Percentiles rank a stretch among this genome's conserved stretches.
Evolutionary conservation across 2,329 filamentous ascomycete species (phyloP).

Genomic region (Claviceps spartinae): DNA sequence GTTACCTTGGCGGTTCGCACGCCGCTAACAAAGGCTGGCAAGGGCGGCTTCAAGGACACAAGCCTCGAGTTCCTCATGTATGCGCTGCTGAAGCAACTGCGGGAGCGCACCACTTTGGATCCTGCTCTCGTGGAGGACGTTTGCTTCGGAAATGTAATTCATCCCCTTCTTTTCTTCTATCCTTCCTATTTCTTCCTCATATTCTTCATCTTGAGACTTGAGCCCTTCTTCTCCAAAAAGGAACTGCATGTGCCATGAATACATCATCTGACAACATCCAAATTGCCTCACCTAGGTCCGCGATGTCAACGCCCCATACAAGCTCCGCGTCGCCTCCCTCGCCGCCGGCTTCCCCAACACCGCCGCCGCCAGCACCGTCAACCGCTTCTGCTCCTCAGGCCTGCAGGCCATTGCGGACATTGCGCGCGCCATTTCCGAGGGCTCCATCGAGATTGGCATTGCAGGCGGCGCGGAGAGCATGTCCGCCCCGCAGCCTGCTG

Average conservation of each 20-base stretch:
- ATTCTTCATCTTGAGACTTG: not conserved
- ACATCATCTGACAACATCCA: not conserved
- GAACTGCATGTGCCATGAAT: no score
- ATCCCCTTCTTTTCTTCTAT: no score
- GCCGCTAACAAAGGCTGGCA: conserved; percentile 73
- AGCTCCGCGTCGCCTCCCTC: conserved; percentile 74
- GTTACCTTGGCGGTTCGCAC: conserved; percentile 88
- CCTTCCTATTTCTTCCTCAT: not conserved
- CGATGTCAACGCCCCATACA: conserved; percentile 79
- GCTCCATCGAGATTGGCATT: conserved; percentile 76
- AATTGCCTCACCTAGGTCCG: conserved; percentile 44
- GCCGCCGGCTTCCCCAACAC: conserved; percentile 92
- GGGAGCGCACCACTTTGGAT: conserved; percentile 61
- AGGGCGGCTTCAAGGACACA: conserved; percentile 94
- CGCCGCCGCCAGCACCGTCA: conserved; percentile 64
- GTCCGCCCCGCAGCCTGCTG: conserved; percentile 54
- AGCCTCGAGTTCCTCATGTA: conserved; percentile 76
- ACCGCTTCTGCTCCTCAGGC: conserved; percentile 95
- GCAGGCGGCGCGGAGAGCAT: conserved; percentile 85
- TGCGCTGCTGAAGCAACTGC: conserved; percentile 64
- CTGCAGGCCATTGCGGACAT: conserved; percentile 94
- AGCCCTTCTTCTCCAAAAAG: no score
- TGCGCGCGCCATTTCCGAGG: conserved; percentile 68
- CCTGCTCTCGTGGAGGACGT: conserved; percentile 78
- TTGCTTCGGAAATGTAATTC: conserved; percentile 70